These are phyloP conservation scores for Rhizopogon vesiculosus DNA, from an alignment of 768 basidiomycete genomes.

Conservation along the genomic window DNA sequence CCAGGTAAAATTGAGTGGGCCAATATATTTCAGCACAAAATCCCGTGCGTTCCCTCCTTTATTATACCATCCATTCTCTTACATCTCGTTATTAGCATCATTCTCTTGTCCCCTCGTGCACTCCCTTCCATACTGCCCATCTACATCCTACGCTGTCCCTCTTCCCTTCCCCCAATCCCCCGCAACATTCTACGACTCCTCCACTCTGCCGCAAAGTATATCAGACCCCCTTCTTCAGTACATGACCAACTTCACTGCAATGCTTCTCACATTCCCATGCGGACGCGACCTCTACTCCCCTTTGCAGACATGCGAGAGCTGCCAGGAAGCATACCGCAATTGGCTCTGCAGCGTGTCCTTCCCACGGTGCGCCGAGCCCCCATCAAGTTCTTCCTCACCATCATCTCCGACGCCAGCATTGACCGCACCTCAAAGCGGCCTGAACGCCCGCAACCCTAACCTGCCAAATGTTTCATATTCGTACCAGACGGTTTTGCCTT, in stretches of 20 bases:
- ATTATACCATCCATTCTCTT: neutral
- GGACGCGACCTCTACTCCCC: conserved; percentile 80
- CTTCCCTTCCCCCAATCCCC: conserved; percentile 46
- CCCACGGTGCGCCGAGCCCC: conserved; percentile 65
- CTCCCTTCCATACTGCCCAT: conserved; percentile 72
- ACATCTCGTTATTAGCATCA: conserved; percentile 35
- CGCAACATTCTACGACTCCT: conserved; percentile 40
- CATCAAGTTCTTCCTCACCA: conserved; percentile 28
- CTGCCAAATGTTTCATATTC: conserved; percentile 39
- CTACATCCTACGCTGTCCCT: conserved; percentile 64
- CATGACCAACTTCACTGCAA: conserved; percentile 70
- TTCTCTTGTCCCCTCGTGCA: conserved; percentile 70
- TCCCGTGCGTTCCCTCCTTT: conserved; percentile 23
- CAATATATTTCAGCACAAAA: conserved; percentile 73
- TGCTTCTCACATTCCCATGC: conserved; percentile 71
- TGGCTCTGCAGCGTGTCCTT: conserved; percentile 78
- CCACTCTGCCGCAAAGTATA: conserved; percentile 47
- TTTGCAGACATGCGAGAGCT: conserved; percentile 71
- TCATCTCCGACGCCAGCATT: conserved; percentile 44
- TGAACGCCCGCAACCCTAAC: conserved; percentile 38
- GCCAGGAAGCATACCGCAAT: conserved; percentile 62
- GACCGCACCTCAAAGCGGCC: conserved; percentile 34
- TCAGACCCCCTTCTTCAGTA: conserved; percentile 48
- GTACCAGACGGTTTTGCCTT: conserved; percentile 70
- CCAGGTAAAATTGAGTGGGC: conserved; percentile 54